These are phyloP conservation scores for Talaromyces sp. DNA, from an alignment of 2,329 filamentous ascomycete genomes.

Conservation along the genomic window DNA sequence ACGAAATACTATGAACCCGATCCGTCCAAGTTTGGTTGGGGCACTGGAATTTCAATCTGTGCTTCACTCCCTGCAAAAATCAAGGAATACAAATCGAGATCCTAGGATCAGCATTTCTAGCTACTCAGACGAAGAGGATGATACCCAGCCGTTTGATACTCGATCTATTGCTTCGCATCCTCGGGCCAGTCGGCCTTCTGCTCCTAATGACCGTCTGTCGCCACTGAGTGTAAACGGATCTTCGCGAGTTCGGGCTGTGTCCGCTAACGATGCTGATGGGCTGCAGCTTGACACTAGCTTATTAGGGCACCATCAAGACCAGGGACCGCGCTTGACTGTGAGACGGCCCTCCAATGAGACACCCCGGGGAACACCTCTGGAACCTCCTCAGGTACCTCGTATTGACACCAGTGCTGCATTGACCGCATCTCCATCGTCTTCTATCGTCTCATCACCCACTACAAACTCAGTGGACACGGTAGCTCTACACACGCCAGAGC, in stretches of 20 bases:
- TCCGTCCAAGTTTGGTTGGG: constrained; percentile 89
- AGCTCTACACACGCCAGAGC: constrained; percentile 38
- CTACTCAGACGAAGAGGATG: constrained; percentile 67
- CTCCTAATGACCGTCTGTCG: constrained; percentile 27
- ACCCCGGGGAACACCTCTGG: constrained; percentile 11
- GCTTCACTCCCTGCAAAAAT: constrained; percentile 80
- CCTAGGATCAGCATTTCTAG: constrained; percentile 69
- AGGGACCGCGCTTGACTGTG: constrained; percentile 42
- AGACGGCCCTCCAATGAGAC: constrained; percentile 40
- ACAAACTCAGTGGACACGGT: constrained; percentile 33
- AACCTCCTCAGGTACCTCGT: constrained; percentile 22
- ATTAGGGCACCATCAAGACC: constrained; percentile 23
- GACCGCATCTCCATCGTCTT: constrained; percentile 39
- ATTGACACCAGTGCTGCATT: constrained; percentile 29
- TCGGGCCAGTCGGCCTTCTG: constrained; percentile 29
- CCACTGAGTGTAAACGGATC: constrained; percentile 25
- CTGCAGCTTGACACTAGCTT: constrained; percentile 48
- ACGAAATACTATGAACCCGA: constrained; percentile 76
- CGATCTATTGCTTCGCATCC: constrained; percentile 54
- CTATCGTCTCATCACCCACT: constrained; percentile 32
- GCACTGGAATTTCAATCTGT: constrained; percentile 92
- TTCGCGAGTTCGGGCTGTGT: constrained; percentile 57
- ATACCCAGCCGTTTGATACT: constrained; percentile 50
- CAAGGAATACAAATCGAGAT: constrained; percentile 70
- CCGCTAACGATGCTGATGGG: constrained; percentile 59